phyloP scores from a whole-genome alignment of 1,284 basidiomycete genomes.

The Trametes hirsuta region DNA sequence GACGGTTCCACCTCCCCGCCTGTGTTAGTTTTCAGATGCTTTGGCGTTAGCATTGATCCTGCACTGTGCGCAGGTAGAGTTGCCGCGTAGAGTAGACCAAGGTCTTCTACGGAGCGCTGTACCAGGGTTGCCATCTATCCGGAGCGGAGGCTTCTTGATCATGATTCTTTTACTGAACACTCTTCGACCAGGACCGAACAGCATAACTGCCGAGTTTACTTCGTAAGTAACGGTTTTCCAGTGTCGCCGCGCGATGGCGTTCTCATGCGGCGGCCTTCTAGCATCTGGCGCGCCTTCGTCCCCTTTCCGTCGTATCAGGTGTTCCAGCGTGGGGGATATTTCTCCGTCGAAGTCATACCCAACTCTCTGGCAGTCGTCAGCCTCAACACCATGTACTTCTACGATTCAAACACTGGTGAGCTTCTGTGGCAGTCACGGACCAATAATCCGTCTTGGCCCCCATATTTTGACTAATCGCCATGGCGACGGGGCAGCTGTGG shows the following conservation, averaged over 20 bases:
- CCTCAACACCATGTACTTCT: constrained; percentile 93
- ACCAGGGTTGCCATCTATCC: too few species aligned
- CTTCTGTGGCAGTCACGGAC: constrained; percentile 12
- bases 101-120: too few species aligned
- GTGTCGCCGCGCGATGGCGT: constrained; percentile 1
- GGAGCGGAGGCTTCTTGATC: not conserved
- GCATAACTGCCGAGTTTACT: constrained; percentile 76
- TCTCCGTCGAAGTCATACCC: constrained; percentile 80
- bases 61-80: too few species aligned
- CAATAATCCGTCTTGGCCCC: not conserved
- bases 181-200: constrained; percentile 67
- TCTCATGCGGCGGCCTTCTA: constrained; percentile 35
- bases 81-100: too few species aligned
- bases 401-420: constrained; percentile 86
- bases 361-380: constrained; percentile 80
- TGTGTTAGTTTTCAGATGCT: too few species aligned
- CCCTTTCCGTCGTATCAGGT: constrained; percentile 82
- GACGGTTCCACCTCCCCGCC: too few species aligned
- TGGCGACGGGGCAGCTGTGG: constrained; percentile 47
- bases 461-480: constrained; percentile 25
- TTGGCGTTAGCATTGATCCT: too few species aligned
- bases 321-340: constrained; percentile 87
- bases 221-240: constrained; percentile 48
- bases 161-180: constrained; percentile 5
- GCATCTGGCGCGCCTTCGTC: constrained; percentile 86